These are phyloP conservation scores for Ilex aquifolium DNA, from an alignment of 257 asterid species.

Conservation along the genomic window DNA sequence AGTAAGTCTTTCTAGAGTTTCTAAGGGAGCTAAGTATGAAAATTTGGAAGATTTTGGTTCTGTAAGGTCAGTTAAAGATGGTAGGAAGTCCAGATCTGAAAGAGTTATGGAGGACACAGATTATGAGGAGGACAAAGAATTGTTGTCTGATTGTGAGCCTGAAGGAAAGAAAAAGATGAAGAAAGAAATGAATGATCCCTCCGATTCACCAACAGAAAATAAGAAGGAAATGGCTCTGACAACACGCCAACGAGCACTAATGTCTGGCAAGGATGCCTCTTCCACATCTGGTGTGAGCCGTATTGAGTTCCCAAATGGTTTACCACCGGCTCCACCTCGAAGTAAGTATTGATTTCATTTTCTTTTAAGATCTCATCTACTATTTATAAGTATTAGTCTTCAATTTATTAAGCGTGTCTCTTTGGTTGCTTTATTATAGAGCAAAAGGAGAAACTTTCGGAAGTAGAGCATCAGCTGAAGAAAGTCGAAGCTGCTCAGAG, in stretches of 20 bases:
- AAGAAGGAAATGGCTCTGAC: constrained; percentile 80
- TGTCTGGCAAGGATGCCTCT: constrained; percentile 34
- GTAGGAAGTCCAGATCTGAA: constrained; percentile 38
- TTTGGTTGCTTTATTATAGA: constrained; percentile 19
- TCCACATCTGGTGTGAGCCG: constrained; percentile 20
- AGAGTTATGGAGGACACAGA: constrained; percentile 50
- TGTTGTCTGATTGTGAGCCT: constrained; percentile 45
- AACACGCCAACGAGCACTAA: constrained; percentile 70
- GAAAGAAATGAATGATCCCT: constrained; percentile 53
- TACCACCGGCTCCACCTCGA: constrained; percentile 41
- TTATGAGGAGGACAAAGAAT: constrained; percentile 54
- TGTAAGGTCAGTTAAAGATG: constrained; percentile 30
- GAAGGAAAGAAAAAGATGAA: constrained; percentile 56
- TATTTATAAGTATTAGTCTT: neutral
- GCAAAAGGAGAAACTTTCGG: constrained; percentile 43
- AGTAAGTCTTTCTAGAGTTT: constrained; percentile 21
- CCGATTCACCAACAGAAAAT: constrained; percentile 54
- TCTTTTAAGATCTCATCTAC: neutral
- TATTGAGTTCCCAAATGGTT: constrained; percentile 45
- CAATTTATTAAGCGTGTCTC: neutral
- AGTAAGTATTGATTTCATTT: constrained; percentile 19
- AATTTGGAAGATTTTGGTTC: constrained; percentile 33
- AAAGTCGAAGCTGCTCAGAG: constrained; percentile 46
- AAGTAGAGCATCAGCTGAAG: constrained; percentile 43
- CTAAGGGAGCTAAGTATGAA: constrained; percentile 41